These are phyloP conservation scores for Mycena latifolia DNA, from an alignment of 768 basidiomycete genomes.

Conservation along the genomic window DNA sequence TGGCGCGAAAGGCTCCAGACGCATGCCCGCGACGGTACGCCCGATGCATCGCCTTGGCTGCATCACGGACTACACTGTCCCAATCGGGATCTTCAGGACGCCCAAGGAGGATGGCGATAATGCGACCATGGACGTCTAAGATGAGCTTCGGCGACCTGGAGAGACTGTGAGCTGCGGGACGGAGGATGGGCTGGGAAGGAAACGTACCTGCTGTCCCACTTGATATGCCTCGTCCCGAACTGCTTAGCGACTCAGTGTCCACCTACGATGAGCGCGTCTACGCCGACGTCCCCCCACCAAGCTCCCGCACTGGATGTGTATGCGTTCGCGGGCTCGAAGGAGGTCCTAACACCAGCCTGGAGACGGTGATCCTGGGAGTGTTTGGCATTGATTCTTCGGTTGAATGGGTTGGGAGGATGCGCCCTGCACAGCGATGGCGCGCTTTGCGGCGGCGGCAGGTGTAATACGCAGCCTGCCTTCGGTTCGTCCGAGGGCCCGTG, in stretches of 20 bases:
- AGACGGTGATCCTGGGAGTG: not conserved
- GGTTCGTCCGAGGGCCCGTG: too few relatives aligned
- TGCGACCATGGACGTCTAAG: not conserved
- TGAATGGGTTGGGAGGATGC: not conserved
- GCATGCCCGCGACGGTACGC: not conserved
- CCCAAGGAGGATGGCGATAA: constrained; percentile 13
- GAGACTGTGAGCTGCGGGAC: not conserved
- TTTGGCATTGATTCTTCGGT: not conserved
- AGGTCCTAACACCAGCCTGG: not conserved
- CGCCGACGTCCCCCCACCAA: not conserved
- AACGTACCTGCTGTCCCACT: constrained; percentile 10
- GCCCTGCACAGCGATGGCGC: too few relatives aligned
- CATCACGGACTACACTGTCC: not conserved
- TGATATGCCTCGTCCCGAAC: not conserved
- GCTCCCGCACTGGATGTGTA: not conserved
- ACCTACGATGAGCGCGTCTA: not conserved
- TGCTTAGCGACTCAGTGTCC: not conserved
- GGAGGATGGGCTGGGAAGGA: not conserved
- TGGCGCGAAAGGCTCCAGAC: not conserved
- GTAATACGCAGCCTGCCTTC: too few relatives aligned
- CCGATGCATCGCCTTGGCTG: not conserved
- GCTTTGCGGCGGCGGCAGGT: too few relatives aligned
- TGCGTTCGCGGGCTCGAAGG: not conserved
- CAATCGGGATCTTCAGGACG: constrained; percentile 5
- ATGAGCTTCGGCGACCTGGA: constrained; percentile 9